A percentile compares a stretch with the other conserved stretches of the same genome.
phyloP scores from a whole-genome alignment of 2,329 filamentous ascomycete genomes.

The Chalaropsis thielavioides region DNA sequence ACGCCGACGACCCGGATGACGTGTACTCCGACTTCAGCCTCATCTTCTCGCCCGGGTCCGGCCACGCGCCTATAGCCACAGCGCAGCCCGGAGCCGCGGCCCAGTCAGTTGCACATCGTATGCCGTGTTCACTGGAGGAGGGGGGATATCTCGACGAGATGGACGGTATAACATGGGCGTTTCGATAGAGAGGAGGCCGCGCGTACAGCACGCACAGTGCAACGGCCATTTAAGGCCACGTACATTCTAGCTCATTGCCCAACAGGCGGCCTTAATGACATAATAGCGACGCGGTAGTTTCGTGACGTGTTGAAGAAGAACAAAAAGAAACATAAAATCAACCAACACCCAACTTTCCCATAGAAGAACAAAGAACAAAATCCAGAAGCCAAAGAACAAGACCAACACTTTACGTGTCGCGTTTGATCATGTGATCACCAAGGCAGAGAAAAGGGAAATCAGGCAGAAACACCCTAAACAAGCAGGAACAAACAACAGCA shows the following conservation, averaged over 20 bases:
- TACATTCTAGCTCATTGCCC: background rate
- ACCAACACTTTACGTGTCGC: no score
- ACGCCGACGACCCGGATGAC: constrained; percentile 34
- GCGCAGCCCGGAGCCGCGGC: constrained; percentile 21
- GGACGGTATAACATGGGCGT: constrained; percentile 38
- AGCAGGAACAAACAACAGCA: background rate
- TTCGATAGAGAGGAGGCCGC: constrained; percentile 7
- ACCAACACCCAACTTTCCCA: background rate
- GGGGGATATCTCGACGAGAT: constrained; percentile 36
- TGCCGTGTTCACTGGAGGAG: constrained; percentile 22
- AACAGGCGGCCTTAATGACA: background rate
- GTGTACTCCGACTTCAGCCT: constrained; percentile 42
- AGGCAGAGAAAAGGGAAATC: background rate
- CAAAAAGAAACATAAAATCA: background rate
- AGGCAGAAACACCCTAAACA: background rate
- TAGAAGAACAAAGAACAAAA: background rate
- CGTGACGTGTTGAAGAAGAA: background rate
- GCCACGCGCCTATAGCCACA: constrained; percentile 19
- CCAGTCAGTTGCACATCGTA: background rate
- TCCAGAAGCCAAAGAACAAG: background rate
- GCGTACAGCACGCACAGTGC: background rate
- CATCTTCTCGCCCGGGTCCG: constrained; percentile 30
- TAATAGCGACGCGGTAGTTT: background rate
- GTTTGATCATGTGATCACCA: background rate
- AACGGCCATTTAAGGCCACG: background rate